Percentiles rank a stretch among this genome's conserved stretches.
phyloP scores from a whole-genome alignment of 805 yeast species.

The Lachancea fermentati region DNA sequence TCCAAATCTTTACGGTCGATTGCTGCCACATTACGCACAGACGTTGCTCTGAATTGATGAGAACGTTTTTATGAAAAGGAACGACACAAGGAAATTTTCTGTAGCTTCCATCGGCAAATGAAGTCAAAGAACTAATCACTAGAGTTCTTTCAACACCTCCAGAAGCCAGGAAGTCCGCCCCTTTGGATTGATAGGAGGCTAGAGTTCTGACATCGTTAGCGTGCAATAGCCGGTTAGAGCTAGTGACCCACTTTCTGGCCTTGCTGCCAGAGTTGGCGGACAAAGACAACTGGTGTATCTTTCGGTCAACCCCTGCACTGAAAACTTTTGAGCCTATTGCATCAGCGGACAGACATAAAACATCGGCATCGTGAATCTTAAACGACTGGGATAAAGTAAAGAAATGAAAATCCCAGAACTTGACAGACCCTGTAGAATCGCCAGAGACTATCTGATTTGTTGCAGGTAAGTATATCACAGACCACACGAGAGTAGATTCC shows the following conservation, averaged over 20 bases:
- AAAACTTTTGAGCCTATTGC: slow-evolving; percentile 58
- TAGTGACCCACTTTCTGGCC: slow-evolving; percentile 62
- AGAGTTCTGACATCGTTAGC: slow-evolving; percentile 80
- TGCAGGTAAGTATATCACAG: slow-evolving; percentile 56
- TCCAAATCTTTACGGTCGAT: slow-evolving; percentile 79
- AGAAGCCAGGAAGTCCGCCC: slow-evolving; percentile 62
- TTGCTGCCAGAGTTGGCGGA: slow-evolving; percentile 11
- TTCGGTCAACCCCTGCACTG: slow-evolving; percentile 91
- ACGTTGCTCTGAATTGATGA: slow-evolving; percentile 42
- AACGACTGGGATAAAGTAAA: slow-evolving; percentile 77
- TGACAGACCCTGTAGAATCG: slow-evolving; percentile 91
- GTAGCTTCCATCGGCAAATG: slow-evolving; percentile 66
- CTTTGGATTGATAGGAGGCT: slow-evolving; percentile 62
- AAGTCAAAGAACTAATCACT: slow-evolving; percentile 53
- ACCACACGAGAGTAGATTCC: slow-evolving; percentile 91
- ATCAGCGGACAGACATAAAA: slow-evolving; percentile 64
- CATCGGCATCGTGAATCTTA: slow-evolving; percentile 86
- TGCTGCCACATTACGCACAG: slow-evolving; percentile 75
- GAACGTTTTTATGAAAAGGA: slow-evolving; percentile 50
- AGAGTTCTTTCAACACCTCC: slow-evolving; percentile 79
- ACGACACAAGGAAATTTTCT: slow-evolving; percentile 58
- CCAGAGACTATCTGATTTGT: slow-evolving; percentile 83
- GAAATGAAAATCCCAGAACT: slow-evolving; percentile 83
- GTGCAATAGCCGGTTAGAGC: slow-evolving; percentile 73
- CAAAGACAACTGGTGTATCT: slow-evolving; percentile 61